Percentiles rank a stretch among this genome's conserved stretches.
Evolutionary conservation across 352 stramenopile species (phyloP).

Genomic region (Pythium scleroteichum): DNA sequence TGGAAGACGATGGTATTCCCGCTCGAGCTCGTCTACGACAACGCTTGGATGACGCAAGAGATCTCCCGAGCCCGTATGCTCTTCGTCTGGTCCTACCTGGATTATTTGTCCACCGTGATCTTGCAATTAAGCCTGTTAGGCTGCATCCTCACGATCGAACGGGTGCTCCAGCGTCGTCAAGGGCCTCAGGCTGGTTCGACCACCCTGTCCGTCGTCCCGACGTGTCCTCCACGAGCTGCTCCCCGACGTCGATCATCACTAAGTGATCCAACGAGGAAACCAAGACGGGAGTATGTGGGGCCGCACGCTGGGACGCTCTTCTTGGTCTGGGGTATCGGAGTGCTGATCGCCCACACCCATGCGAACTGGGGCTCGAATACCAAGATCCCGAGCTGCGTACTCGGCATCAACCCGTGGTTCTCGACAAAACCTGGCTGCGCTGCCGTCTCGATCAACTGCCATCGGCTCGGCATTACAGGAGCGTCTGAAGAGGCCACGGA

Average conservation of each 20-base stretch:
- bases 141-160: slow-evolving; percentile 9
- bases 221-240: neutral
- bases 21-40: slow-evolving; percentile 9
- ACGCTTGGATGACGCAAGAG: slow-evolving; percentile 2
- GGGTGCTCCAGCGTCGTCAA: neutral
- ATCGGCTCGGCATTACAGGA: slow-evolving; percentile 8
- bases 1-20: slow-evolving; percentile 4
- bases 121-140: slow-evolving; percentile 11
- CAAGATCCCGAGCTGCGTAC: slow-evolving; percentile 1
- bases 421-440: slow-evolving; percentile 7
- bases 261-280: neutral
- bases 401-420: slow-evolving; percentile 12
- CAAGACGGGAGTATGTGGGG: neutral
- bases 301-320: neutral
- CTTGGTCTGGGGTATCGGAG: slow-evolving; percentile 4
- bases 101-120: slow-evolving; percentile 8
- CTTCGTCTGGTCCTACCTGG: slow-evolving; percentile 11
- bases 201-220: neutral
- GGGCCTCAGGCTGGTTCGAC: neutral
- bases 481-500: neutral
- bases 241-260: neutral
- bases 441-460: slow-evolving; percentile 8
- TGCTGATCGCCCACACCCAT: slow-evolving; percentile 4
- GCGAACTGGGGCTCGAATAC: neutral
- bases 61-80: neutral